Conservation (phyloP, 2,329 filamentous ascomycete genomes). For the Trichoderma breve region DNA sequence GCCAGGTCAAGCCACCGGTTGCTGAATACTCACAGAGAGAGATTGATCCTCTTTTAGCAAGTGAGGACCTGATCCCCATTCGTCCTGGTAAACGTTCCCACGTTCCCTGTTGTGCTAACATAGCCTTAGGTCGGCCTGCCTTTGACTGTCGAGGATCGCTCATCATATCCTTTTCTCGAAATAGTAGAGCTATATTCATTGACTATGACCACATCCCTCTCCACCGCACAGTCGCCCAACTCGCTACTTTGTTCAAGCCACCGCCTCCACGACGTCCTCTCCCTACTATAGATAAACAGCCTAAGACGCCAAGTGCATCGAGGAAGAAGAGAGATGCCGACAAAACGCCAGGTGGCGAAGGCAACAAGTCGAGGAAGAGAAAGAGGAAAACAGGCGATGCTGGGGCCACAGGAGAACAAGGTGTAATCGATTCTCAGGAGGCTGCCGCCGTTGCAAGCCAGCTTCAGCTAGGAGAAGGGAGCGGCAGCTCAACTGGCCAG, state of each 20-base stretch:
- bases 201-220: conserved; percentile 57
- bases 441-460: neutral
- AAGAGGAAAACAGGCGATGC: conserved; percentile 28
- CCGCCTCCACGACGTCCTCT: conserved; percentile 36
- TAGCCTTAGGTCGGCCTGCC: conserved; percentile 49
- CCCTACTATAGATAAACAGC: conserved; percentile 28
- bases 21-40: conserved; percentile 50
- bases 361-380: conserved; percentile 31
- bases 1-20: conserved; percentile 40
- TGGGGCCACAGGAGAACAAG: neutral
- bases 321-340: conserved; percentile 30
- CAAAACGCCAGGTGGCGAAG: conserved; percentile 27
- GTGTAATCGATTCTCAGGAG: neutral
- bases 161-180: conserved; percentile 49
- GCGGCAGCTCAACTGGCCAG: neutral
- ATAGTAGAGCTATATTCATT: conserved; percentile 47
- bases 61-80: conserved; percentile 34
- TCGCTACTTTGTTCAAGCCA: conserved; percentile 48
- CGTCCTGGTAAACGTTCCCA: neutral
- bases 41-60: conserved; percentile 44
- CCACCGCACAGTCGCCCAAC: conserved; percentile 54
- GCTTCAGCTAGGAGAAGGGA: conserved; percentile 11
- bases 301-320: conserved; percentile 30
- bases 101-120: conserved; percentile 7
- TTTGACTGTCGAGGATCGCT: conserved; percentile 58